phyloP scores from a whole-genome alignment of 768 basidiomycete genomes.

The Hydnomerulius pinastri region DNA sequence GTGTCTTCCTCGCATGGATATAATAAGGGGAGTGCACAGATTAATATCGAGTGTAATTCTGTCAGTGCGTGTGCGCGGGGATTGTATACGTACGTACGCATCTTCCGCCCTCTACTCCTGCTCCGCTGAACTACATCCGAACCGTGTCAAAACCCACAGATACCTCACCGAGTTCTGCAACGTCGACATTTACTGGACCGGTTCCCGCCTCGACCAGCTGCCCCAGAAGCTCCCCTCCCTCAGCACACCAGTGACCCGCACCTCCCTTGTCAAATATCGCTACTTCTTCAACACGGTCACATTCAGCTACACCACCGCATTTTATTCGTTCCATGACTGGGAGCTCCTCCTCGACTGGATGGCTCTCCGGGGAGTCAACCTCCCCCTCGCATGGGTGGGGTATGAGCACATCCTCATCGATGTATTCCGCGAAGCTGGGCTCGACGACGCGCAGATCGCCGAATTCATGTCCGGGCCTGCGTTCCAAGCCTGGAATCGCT shows the following conservation, averaged over 20 bases:
- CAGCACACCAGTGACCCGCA: conserved; percentile 31
- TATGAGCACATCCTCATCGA: conserved; percentile 40
- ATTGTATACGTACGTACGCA: conserved; percentile 37
- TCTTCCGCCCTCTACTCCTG: not conserved
- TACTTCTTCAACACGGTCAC: conserved; percentile 48
- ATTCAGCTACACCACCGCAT: conserved; percentile 42
- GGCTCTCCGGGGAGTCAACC: conserved; percentile 41
- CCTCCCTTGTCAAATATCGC: conserved; percentile 39
- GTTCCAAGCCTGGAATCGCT: conserved; percentile 45
- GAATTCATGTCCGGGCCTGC: conserved; percentile 40
- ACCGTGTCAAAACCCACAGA: conserved; percentile 18
- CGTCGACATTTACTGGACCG: conserved; percentile 47
- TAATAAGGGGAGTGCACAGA: conserved; percentile 8
- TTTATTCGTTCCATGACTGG: conserved; percentile 43
- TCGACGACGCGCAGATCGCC: conserved; percentile 36
- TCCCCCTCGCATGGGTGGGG: conserved; percentile 44
- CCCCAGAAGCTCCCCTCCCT: conserved; percentile 31
- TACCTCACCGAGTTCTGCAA: conserved; percentile 39
- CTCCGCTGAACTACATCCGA: not conserved
- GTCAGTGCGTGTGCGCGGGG: conserved; percentile 41
- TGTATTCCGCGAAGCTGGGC: conserved; percentile 39
- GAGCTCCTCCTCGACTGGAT: conserved; percentile 43
- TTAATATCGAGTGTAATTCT: conserved; percentile 37
- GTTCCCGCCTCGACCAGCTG: conserved; percentile 38
- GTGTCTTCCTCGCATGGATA: not conserved